These are phyloP conservation scores for Begonia masoniana DNA, from an alignment of 306 rosid genomes.

Conservation along the genomic window DNA sequence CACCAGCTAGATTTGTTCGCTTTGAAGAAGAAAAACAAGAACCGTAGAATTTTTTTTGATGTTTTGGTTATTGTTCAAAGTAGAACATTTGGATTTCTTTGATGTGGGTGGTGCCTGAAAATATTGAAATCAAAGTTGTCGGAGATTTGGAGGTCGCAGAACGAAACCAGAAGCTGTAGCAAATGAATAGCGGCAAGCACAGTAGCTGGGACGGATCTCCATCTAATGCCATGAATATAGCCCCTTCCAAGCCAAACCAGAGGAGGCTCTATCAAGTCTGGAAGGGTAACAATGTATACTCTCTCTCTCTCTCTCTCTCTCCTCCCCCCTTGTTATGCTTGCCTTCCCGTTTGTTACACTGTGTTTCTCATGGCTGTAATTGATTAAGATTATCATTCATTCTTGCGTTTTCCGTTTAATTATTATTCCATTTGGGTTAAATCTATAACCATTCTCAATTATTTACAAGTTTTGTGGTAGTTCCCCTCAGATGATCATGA, in stretches of 20 bases:
- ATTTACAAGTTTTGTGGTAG: too few species aligned
- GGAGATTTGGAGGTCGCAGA: constrained; percentile 6
- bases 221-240: constrained; percentile 9
- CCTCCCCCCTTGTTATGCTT: background rate
- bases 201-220: constrained; percentile 16
- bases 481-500: too few species aligned
- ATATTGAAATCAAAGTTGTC: background rate
- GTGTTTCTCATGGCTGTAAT: too few species aligned
- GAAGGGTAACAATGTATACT: constrained; percentile 15
- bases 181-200: constrained; percentile 1
- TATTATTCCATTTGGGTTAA: too few species aligned
- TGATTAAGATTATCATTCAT: too few species aligned
- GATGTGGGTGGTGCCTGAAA: constrained; percentile 2
- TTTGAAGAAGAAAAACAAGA: too few species aligned
- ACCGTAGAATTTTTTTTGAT: too few species aligned
- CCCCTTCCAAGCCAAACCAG: constrained; percentile 7
- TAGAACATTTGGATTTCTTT: constrained; percentile 1
- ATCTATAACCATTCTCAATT: too few species aligned
- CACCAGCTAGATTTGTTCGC: too few species aligned
- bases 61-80: too few species aligned
- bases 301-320: background rate
- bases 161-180: background rate
- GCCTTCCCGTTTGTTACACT: too few species aligned
- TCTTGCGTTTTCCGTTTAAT: too few species aligned
- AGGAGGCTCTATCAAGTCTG: constrained; percentile 16